Evolutionary conservation across 108 stramenopile species (phyloP).

Genomic region (Epipyxis sp.): DNA sequence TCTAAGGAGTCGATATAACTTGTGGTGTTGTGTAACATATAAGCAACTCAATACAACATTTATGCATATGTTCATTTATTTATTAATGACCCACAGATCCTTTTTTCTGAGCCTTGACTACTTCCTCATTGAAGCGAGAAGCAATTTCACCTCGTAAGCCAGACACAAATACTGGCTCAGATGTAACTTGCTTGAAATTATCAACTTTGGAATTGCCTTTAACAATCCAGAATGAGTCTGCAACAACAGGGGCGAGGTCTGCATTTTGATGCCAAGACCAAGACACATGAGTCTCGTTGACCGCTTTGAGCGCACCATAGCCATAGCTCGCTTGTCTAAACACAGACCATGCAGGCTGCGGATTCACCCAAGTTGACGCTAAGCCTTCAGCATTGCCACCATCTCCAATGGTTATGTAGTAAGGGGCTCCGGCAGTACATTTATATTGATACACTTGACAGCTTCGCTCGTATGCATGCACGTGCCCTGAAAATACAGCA

Average conservation of each 20-base stretch:
- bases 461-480: constrained; percentile 82
- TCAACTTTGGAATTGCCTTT: no score
- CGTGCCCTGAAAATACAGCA: constrained; percentile 77
- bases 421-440: constrained; percentile 28
- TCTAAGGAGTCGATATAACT: no score
- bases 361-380: no score
- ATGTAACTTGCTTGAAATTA: no score
- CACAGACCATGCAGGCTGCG: constrained; percentile 68
- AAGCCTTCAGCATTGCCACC: constrained; percentile 74
- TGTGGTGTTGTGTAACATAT: no score
- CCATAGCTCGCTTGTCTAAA: constrained; percentile 79
- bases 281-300: constrained; percentile 66
- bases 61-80: no score
- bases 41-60: no score
- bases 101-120: no score
- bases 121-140: no score
- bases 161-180: no score
- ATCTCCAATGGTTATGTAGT: constrained; percentile 81
- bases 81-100: no score
- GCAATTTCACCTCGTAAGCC: no score
- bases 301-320: constrained; percentile 67
- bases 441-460: constrained; percentile 56
- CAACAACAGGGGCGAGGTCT: constrained; percentile 14
- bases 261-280: constrained; percentile 53
- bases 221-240: constrained; percentile 39